Percentiles rank a stretch among this genome's conserved stretches.
Evolutionary conservation across 805 yeast species (phyloP).

Genomic region (Nakazawaea molendinolei): DNA sequence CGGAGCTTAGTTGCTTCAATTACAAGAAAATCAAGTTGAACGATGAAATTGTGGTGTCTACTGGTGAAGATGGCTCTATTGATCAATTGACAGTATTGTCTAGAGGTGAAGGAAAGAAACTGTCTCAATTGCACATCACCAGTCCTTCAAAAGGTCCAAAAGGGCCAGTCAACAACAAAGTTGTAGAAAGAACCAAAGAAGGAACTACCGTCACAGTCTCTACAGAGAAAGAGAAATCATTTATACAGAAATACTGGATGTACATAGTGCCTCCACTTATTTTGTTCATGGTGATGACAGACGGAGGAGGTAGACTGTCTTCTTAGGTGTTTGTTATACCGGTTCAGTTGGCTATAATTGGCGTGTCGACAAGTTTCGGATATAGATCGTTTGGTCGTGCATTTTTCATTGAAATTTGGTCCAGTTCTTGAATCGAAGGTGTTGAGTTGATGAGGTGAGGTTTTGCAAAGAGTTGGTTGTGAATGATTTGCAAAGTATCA

Average conservation of each 20-base stretch:
- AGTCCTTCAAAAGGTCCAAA: too few relatives aligned
- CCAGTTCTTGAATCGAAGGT: background rate
- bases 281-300: slow-evolving; percentile 23
- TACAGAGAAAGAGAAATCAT: slow-evolving; percentile 26
- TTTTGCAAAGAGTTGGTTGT: too few relatives aligned
- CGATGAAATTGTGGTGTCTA: slow-evolving; percentile 4
- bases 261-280: slow-evolving; percentile 47
- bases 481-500: too few relatives aligned
- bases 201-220: slow-evolving; percentile 1
- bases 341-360: too few relatives aligned
- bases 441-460: too few relatives aligned
- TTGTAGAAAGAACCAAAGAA: background rate
- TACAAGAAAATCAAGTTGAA: slow-evolving; percentile 1
- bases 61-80: background rate
- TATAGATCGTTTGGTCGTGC: too few relatives aligned
- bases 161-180: background rate
- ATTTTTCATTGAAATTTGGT: background rate
- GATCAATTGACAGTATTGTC: too few relatives aligned
- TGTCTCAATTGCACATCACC: too few relatives aligned
- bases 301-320: background rate
- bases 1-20: slow-evolving; percentile 4
- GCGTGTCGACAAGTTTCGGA: too few relatives aligned
- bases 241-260: slow-evolving; percentile 59
- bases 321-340: background rate
- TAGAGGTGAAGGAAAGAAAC: too few relatives aligned